phyloP scores from a whole-genome alignment of 345 rosid species.

The Brassica rapa region DNA sequence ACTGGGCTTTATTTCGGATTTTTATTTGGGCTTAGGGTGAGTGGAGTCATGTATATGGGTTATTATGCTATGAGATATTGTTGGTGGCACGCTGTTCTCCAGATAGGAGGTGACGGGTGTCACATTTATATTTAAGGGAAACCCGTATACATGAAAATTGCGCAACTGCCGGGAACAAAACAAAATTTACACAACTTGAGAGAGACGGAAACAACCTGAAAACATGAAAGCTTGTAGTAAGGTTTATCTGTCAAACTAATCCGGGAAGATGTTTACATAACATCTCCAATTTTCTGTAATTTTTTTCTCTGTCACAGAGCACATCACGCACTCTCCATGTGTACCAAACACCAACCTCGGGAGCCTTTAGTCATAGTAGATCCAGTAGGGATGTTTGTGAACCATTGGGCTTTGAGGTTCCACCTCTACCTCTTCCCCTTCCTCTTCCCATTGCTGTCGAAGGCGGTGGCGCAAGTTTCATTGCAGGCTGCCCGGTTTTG shows the following conservation, averaged over 20 bases:
- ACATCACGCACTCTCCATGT: background rate
- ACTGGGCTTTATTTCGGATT: too few relatives aligned
- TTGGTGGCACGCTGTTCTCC: too few relatives aligned
- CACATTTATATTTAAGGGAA: too few relatives aligned
- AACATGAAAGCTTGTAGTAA: background rate
- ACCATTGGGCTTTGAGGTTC: slow-evolving; percentile 46
- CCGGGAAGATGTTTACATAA: slow-evolving; percentile 20
- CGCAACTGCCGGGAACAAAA: too few relatives aligned
- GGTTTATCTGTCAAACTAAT: slow-evolving; percentile 10
- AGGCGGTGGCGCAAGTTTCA: slow-evolving; percentile 92
- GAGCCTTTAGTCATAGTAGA: slow-evolving; percentile 49
- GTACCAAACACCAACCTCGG: slow-evolving; percentile 5
- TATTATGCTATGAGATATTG: too few relatives aligned
- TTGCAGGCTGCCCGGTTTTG: slow-evolving; percentile 60
- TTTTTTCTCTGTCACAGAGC: too few relatives aligned
- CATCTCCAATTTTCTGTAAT: too few relatives aligned
- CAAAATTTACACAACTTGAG: slow-evolving; percentile 28
- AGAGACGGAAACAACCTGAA: slow-evolving; percentile 5
- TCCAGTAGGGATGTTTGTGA: slow-evolving; percentile 74
- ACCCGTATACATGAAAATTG: too few relatives aligned
- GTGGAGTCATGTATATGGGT: too few relatives aligned
- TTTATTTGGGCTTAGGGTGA: too few relatives aligned
- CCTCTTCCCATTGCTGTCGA: slow-evolving; percentile 54
- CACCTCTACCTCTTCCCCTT: slow-evolving; percentile 47
- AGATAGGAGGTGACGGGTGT: too few relatives aligned